Evolutionary conservation across 768 basidiomycete genomes (phyloP).

Genomic region (Psilocybe subaeruginosa): DNA sequence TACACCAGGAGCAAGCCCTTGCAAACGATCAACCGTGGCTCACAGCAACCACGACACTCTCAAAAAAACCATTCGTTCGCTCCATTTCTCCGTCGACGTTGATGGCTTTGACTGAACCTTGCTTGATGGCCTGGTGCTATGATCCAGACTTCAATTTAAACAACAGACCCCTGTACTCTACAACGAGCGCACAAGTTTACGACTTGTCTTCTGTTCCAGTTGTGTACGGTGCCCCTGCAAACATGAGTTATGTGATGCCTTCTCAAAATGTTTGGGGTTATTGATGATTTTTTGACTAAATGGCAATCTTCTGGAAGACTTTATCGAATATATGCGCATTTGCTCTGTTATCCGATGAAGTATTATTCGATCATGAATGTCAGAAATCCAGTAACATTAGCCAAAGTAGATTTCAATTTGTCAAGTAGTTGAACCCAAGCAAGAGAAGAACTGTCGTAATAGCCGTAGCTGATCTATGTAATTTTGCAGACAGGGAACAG

Average conservation of each 20-base stretch:
- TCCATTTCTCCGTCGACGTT: slow-evolving; percentile 41
- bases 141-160: not conserved
- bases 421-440: too few relatives aligned
- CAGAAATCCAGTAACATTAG: too few relatives aligned
- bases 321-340: slow-evolving; percentile 11
- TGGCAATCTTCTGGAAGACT: not conserved
- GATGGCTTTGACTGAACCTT: slow-evolving; percentile 46
- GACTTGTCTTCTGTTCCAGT: not conserved
- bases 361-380: too few relatives aligned
- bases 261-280: slow-evolving; percentile 11
- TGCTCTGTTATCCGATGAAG: too few relatives aligned
- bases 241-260: not conserved
- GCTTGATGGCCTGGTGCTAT: slow-evolving; percentile 41
- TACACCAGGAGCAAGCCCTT: not conserved
- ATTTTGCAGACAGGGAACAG: too few relatives aligned
- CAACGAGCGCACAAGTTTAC: not conserved
- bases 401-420: too few relatives aligned
- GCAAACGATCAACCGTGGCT: not conserved
- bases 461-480: too few relatives aligned
- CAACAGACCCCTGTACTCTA: not conserved
- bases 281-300: not conserved
- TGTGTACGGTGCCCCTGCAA: not conserved
- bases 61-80: slow-evolving; percentile 18
- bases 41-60: not conserved
- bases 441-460: too few relatives aligned